Base-by-base conservation (phyloP, 106 monocot genomes). In the Hemerocallis citrina region DNA sequence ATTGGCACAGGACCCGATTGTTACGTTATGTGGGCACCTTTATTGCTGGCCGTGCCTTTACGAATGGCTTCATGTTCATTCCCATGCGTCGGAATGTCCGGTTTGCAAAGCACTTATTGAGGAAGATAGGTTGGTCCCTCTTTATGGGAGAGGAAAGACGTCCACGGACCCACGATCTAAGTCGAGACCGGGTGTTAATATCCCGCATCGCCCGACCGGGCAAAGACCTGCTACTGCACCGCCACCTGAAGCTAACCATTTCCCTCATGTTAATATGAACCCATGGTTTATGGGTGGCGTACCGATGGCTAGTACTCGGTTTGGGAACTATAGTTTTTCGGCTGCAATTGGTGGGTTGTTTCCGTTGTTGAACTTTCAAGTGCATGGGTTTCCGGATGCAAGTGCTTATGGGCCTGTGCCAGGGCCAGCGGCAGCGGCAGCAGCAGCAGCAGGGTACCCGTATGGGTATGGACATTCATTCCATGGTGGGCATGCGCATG, bases 31-130 rank as follows among this genome's bases (percentile, higher is more conserved):
- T 19, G 82, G 94, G 39, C 89, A 94, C 42, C 80, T 94, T 33
- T 89, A 75, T 67, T 94, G 94, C 73, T 89, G 94, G 89, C 94
- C 85, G 13, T 93, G 93, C 55, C 75, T 94, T 28, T 86, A 89
- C 73, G 64, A 81, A 46, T 94, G 94, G 94, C 77, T 94, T 34
- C 77, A 75, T 52, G 35, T 75, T 36, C 79, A 94, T 55, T 48
- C 82, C 39, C 77, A 68, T 30, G 77, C 89, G 0, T 77, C 67
- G 7, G 82, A 89, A 34, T 94, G 94, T 68, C 85, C 89, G 0
- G 94, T 94, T 20, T 89, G 94, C 73, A 94, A 89, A 66, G 85
- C 85, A 74, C 14, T 79, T 11, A 60, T 93, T 9, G 79, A 82
- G 48, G 82, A 88, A 67, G 73, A 81, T 1, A 85, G 85, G 59